phyloP scores from a whole-genome alignment of 2,329 filamentous ascomycete species.

The Hymenoscyphus fraxineus region DNA sequence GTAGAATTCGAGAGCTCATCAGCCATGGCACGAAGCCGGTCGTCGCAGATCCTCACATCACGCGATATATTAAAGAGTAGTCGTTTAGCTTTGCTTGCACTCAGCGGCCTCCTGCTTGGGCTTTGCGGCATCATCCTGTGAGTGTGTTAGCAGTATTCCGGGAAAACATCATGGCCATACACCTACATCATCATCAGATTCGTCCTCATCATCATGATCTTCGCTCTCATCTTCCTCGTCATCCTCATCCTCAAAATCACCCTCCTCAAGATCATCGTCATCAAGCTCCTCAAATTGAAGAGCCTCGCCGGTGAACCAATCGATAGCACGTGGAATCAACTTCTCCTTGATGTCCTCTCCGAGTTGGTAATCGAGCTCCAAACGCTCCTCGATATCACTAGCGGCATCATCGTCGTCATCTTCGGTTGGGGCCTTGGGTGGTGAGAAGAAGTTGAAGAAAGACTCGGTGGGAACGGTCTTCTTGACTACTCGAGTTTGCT shows the following conservation, averaged over 20 bases:
- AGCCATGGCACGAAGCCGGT: neutral
- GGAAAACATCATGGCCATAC: constrained; percentile 10
- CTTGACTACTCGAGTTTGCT: constrained; percentile 98
- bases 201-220: constrained; percentile 70
- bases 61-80: neutral
- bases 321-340: constrained; percentile 94
- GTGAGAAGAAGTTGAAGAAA: constrained; percentile 92
- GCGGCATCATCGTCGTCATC: constrained; percentile 68
- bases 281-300: constrained; percentile 93
- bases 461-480: constrained; percentile 98
- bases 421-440: constrained; percentile 78
- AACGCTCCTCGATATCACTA: constrained; percentile 91
- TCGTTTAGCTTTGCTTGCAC: constrained; percentile 84
- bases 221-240: constrained; percentile 90
- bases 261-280: constrained; percentile 70
- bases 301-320: constrained; percentile 99
- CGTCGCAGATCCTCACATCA: constrained; percentile 1
- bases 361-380: constrained; percentile 97
- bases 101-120: constrained; percentile 92
- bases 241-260: constrained; percentile 77
- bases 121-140: constrained; percentile 81
- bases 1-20: constrained; percentile 8
- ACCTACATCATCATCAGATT: constrained; percentile 73
- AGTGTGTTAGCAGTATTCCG: constrained; percentile 25
- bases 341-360: constrained; percentile 99